These are phyloP conservation scores for Penicillium silybi DNA, from an alignment of 495 filamentous ascomycete genomes.

Conservation along the genomic window DNA sequence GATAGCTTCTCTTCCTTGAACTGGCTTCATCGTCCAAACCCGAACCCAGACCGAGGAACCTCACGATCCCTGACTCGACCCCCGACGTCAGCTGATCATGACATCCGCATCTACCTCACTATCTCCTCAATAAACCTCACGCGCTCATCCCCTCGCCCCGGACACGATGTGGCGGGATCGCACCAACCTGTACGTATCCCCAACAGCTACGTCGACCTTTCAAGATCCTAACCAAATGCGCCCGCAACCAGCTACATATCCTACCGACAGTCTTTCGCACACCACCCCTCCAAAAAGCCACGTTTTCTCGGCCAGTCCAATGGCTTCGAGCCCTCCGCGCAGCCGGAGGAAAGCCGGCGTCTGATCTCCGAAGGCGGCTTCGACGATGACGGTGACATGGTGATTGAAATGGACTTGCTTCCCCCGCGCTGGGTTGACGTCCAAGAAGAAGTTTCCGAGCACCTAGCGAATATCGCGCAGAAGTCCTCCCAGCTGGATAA, in stretches of 20 bases:
- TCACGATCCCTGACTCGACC: neutral
- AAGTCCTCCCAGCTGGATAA: slow-evolving; percentile 84
- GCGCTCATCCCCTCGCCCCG: slow-evolving; percentile 1
- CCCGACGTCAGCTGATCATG: slow-evolving; percentile 10
- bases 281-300: slow-evolving; percentile 85
- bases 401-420: slow-evolving; percentile 97
- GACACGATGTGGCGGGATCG: slow-evolving; percentile 93
- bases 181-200: slow-evolving; percentile 76
- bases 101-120: slow-evolving; percentile 1
- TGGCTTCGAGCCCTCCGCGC: slow-evolving; percentile 62
- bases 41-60: neutral
- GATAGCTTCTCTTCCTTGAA: slow-evolving; percentile 12
- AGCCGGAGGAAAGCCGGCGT: slow-evolving; percentile 76
- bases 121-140: slow-evolving; percentile 13
- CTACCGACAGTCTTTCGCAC: slow-evolving; percentile 96
- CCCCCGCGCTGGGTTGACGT: slow-evolving; percentile 95
- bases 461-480: slow-evolving; percentile 73
- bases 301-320: slow-evolving; percentile 64
- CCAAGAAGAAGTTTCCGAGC: slow-evolving; percentile 85
- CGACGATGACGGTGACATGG: slow-evolving; percentile 84
- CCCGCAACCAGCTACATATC: slow-evolving; percentile 77
- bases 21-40: slow-evolving; percentile 7
- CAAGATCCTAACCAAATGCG: slow-evolving; percentile 8
- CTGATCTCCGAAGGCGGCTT: slow-evolving; percentile 75
- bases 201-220: neutral